phyloP scores from a whole-genome alignment of 208 protist species.

The Trypanosoma avium region DNA sequence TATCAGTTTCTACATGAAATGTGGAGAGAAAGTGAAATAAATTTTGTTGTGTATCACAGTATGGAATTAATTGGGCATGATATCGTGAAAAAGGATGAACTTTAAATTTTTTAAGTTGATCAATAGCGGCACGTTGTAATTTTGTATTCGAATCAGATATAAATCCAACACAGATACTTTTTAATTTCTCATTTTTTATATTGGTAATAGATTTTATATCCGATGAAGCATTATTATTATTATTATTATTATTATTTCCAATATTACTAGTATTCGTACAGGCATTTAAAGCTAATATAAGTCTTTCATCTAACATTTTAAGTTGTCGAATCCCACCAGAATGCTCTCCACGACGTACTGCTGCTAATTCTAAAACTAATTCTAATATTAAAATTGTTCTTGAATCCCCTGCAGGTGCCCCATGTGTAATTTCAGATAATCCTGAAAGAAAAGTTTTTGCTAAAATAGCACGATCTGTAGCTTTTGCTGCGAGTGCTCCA shows the following conservation, averaged over 20 bases:
- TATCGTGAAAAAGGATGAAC: constrained; percentile 66
- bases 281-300: constrained; percentile 72
- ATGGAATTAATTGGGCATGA: constrained; percentile 70
- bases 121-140: constrained; percentile 73
- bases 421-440: constrained; percentile 47
- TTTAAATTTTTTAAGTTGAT: constrained; percentile 76
- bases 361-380: constrained; percentile 64
- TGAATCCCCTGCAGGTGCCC: neutral
- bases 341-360: constrained; percentile 66
- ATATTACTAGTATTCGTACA: constrained; percentile 43
- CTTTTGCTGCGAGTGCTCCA: constrained; percentile 13
- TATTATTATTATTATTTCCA: too few relatives aligned
- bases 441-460: constrained; percentile 81
- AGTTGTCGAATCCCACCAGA: constrained; percentile 43
- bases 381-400: constrained; percentile 55
- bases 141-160: constrained; percentile 57
- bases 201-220: too few relatives aligned
- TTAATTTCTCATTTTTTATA: constrained; percentile 45
- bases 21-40: constrained; percentile 80
- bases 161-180: constrained; percentile 47
- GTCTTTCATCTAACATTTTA: constrained; percentile 65
- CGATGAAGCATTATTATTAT: too few relatives aligned
- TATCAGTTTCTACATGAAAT: constrained; percentile 77
- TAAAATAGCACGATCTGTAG: constrained; percentile 70
- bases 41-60: constrained; percentile 70